Evolutionary conservation across 2,329 filamentous ascomycete genomes (phyloP), one percentile per base, ranked within the genome.

Genomic region (Clarireedia sp.): DNA sequence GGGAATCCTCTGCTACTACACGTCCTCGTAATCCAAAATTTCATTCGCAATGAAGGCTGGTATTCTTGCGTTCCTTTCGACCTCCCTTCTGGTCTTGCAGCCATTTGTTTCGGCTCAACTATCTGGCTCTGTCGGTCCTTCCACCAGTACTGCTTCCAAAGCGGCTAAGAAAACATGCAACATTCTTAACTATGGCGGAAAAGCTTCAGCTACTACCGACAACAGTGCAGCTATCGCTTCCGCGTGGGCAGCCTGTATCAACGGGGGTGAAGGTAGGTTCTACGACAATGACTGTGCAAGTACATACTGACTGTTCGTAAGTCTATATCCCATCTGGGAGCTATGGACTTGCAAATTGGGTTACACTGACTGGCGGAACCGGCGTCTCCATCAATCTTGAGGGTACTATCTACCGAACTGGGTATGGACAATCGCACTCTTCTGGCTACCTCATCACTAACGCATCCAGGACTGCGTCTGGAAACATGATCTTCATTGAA

Each of bases 401-500:
- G 63, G 78, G 78, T 17, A 72, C 70, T 23, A 76, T 81, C 55
- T 75, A 75, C 61, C 72, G 78, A 2, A 78, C 73, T 29, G 76
- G 77, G 61, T 62, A 33, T 19, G 51, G 16, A 38, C 14, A 3
- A n/a, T 19, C 1, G 36, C 12, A 33, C 21, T 44, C 7, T 5
- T 41, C 12, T 21, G 47, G 7, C 6, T 41, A 6, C n/a, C 17
- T 47, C 9, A 12, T 33, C 29, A 23, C 48, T 26, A 46, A 36
- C 23, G 17, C 26, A 21, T 21, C 10, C 52, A 63, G 57, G 16
- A 60, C 57, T n/a, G 73, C 64, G 5, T 72, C 67, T 8, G 77
- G 77, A 1, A 80, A 80, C 60, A 80, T 80, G 77, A 74, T 80
- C 55, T 72, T 73, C 57, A 70, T 80, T 51, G 70, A 76, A 58